Evolutionary conservation across 2,329 filamentous ascomycete species (phyloP), one percentile per base, ranked within the genome.

Genomic region (Aureobasidium sp.): DNA sequence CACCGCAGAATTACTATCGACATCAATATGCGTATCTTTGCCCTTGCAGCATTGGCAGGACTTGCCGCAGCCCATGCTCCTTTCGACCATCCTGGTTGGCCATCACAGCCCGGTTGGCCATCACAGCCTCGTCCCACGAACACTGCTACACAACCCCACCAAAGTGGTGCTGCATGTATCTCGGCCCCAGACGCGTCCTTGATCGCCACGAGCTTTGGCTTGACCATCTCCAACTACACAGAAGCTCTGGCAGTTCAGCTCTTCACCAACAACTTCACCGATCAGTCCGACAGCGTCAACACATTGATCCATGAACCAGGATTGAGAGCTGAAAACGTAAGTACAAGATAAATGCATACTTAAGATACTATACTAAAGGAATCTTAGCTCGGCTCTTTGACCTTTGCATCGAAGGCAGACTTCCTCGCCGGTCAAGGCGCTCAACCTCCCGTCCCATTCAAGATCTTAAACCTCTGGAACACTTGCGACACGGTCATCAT

Each of bases 271-370:
- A 62, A 69, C 64, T 72, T 71, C 63, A 68, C 64, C 62, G 70
- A 72, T 66, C 71, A 70, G 62, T 67, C 68, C 47, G 69, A 70
- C 59, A 67, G 66, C 61, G 70, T 71, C 65, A 72, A 71, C 64
- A 68, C 69, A 7, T 59, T 72, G 16, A 72, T 72, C 3, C 37
- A 60, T 13, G 48, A 44, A 3, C 37, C 47, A 27, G 47, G 37
- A 3, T 13, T 60, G 29, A 37, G 27, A 44, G 16, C 47, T 8
- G 1, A 42, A 30, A 37, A 50, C 5, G 58, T 60, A 45, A 51
- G 6, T 8, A 11, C 11, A 14, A 8, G 5, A 13, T 13, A n/a
- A 16, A n/a, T 13, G 21, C n/a, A 16, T 9, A 3, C 7, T 7
- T 2, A 37, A 30, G 21, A 21, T 21, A 21, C 21, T 21, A 21